Evolutionary conservation across 495 filamentous ascomycete species (phyloP), one percentile per base, ranked within the genome.

Genomic region (Umbilicaria muhlenbergii): DNA sequence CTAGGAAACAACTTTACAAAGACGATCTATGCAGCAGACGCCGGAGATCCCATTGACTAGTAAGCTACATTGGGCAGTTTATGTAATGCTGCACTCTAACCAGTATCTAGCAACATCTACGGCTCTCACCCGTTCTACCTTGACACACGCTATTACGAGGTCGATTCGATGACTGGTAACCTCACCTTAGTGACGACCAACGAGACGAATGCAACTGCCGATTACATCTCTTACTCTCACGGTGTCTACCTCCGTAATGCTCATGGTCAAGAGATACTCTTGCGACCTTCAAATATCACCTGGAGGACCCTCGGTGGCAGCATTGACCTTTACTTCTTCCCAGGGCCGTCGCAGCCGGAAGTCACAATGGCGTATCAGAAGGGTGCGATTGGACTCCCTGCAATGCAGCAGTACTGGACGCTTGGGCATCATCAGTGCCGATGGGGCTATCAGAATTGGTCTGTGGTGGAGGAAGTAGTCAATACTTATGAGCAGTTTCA

Each of bases 261-360:
- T 10, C 85, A 93, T 53, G 79, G 76, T 6, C 81, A 86, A 48
- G 85, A 92, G 50, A 68, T 86, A 1, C 59, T 87, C 14, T 59
- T 86, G 45, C 63, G 66, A 24, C 66, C 77, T 1, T 57, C 74
- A 3, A 78, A 75, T 41, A 69, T 92, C 50, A 86, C 80, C 4
- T 92, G 85, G 84, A 74, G 85, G 34, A 68, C 76, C 1, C 54
- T 81, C 3, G 77, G 77, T 43, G 77, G 77, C 15, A 73, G 64
- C 49, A 68, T 81, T 36, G 75, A 80, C 46, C 54, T 80, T 44
- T 78, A 75, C 43, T 71, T 81, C 60, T 79, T 73, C 48, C 62
- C 74, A 32, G 77, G 77, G 0, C 76, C 76, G 5, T 68, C 65
- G 0, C 69, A 69, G 40, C 59, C 53, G 17, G 73, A 72, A 21